These are phyloP conservation scores for Geosmithia putterillii DNA, from an alignment of 2,329 filamentous ascomycete species.

Conservation along the genomic window DNA sequence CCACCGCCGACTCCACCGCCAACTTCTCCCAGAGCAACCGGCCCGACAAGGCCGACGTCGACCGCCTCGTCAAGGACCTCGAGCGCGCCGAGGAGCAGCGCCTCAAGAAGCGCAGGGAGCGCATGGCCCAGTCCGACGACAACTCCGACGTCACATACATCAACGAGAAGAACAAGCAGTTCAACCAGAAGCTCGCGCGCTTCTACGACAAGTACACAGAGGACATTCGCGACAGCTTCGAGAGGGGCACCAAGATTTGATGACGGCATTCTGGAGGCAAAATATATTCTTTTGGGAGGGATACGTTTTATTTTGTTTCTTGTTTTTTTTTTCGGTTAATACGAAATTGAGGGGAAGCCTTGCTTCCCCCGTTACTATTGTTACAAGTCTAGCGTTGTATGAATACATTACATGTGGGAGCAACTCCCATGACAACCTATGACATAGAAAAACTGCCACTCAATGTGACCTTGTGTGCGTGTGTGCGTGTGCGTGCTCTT, in stretches of 20 bases:
- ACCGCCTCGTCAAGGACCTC: slow-evolving; percentile 76
- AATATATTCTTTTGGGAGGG: background rate
- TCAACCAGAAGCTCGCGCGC: slow-evolving; percentile 89
- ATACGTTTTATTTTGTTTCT: slow-evolving; percentile 1
- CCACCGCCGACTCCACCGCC: slow-evolving; percentile 68
- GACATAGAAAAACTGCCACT: too few relatives aligned
- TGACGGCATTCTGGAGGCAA: background rate
- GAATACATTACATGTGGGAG: background rate
- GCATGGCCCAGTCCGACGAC: slow-evolving; percentile 66
- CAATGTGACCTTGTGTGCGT: background rate
- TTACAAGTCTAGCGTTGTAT: slow-evolving; percentile 18
- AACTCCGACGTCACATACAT: slow-evolving; percentile 94
- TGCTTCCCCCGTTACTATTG: background rate
- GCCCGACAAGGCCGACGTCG: slow-evolving; percentile 76
- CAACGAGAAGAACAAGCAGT: slow-evolving; percentile 99
- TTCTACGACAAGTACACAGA: slow-evolving; percentile 99
- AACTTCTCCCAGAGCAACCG: slow-evolving; percentile 67
- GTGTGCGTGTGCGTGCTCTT: slow-evolving; percentile 8
- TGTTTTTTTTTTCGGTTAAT: slow-evolving; percentile 2
- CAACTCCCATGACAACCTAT: background rate
- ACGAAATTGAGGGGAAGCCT: background rate
- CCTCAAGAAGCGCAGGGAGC: slow-evolving; percentile 74
- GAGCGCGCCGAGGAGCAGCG: slow-evolving; percentile 78
- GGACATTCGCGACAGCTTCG: slow-evolving; percentile 94
- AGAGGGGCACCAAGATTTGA: slow-evolving; percentile 91